Evolutionary conservation across 1,284 basidiomycete species (phyloP).

Genomic region (Stygiomarasmius scandens): DNA sequence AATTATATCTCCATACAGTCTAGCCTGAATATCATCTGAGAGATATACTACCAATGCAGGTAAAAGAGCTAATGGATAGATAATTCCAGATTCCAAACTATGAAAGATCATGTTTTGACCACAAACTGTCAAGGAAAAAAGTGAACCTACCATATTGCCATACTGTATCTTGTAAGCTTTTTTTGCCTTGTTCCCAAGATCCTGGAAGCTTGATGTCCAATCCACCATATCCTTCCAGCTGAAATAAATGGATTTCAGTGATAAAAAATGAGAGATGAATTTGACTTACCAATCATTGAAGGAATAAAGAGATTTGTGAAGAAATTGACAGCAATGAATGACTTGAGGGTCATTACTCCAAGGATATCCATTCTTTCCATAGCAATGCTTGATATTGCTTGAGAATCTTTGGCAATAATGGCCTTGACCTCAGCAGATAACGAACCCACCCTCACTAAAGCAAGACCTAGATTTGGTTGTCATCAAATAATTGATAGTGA

Average conservation of each 20-base stretch:
- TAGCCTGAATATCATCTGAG: background rate
- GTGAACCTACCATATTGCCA: slow-evolving; percentile 5
- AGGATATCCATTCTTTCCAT: slow-evolving; percentile 4
- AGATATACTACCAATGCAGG: slow-evolving; percentile 9
- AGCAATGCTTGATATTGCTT: slow-evolving; percentile 3
- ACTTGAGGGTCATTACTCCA: slow-evolving; percentile 5
- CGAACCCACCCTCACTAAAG: background rate
- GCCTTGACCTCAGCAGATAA: slow-evolving; percentile 3
- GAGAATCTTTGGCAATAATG: background rate
- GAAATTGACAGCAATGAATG: slow-evolving; percentile 3
- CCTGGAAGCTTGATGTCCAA: background rate
- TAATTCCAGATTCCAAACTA: slow-evolving; percentile 10
- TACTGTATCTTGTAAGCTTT: background rate
- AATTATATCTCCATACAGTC: slow-evolving; percentile 4
- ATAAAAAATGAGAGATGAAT: background rate
- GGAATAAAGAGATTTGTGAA: background rate
- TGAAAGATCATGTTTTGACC: background rate
- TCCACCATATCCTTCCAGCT: slow-evolving; percentile 12
- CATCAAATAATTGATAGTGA: background rate
- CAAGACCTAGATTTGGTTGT: background rate
- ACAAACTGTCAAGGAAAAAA: background rate
- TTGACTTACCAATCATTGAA: background rate
- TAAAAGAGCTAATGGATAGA: slow-evolving; percentile 11
- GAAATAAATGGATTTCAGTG: background rate
- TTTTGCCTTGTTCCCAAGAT: background rate